phyloP scores from a whole-genome alignment of 2,329 filamentous ascomycete species.

The Penicillium digitatum region DNA sequence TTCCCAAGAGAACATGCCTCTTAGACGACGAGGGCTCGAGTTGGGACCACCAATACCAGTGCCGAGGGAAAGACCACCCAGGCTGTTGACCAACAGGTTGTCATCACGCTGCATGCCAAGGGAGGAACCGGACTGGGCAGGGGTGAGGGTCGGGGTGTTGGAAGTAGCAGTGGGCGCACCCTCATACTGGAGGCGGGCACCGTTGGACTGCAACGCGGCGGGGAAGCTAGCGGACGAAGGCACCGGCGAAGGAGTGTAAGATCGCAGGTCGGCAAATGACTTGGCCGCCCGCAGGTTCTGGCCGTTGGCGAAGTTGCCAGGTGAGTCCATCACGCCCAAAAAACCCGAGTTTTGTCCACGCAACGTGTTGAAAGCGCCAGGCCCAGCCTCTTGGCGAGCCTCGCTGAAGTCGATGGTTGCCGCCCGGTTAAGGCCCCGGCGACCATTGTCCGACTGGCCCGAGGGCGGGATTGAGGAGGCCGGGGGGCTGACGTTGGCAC shows the following conservation, averaged over 20 bases:
- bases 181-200: constrained; percentile 60
- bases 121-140: constrained; percentile 51
- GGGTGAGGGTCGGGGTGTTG: constrained; percentile 64
- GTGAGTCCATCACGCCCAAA: constrained; percentile 79
- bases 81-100: constrained; percentile 58
- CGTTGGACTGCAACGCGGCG: constrained; percentile 60
- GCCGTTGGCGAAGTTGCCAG: constrained; percentile 63
- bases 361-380: constrained; percentile 69
- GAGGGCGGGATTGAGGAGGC: constrained; percentile 59
- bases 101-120: constrained; percentile 54
- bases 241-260: constrained; percentile 90
- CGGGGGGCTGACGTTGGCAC: constrained; percentile 57
- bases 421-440: constrained; percentile 81
- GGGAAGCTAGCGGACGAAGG: constrained; percentile 86
- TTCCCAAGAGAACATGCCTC: constrained; percentile 60
- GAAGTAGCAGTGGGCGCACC: constrained; percentile 55
- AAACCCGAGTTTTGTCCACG: constrained; percentile 71
- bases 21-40: constrained; percentile 55
- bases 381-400: constrained; percentile 63
- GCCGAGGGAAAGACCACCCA: constrained; percentile 58
- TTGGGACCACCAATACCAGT: constrained; percentile 45
- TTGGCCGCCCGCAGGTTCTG: constrained; percentile 88
- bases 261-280: constrained; percentile 92
- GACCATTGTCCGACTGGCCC: constrained; percentile 70
- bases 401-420: constrained; percentile 97